Evolutionary conservation across 495 filamentous ascomycete species (phyloP).

Genomic region (Aspergillus kassunensis): DNA sequence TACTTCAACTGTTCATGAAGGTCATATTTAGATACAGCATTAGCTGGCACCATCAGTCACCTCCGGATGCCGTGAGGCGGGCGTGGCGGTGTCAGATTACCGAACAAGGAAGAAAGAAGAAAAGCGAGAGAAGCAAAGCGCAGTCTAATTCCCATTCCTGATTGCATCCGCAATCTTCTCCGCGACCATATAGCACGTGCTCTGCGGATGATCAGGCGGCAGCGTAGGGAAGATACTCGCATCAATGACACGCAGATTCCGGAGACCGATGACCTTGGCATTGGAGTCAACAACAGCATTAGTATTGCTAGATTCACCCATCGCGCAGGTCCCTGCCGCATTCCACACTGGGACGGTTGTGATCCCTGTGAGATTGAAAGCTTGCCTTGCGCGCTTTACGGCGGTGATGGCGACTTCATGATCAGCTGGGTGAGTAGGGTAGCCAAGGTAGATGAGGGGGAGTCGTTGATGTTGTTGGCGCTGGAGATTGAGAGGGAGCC

Average conservation of each 20-base stretch:
- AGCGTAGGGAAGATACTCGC: slow-evolving; percentile 53
- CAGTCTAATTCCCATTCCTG: background rate
- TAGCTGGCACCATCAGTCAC: too few species aligned
- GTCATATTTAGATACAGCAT: too few species aligned
- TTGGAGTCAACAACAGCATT: slow-evolving; percentile 53
- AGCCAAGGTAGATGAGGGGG: slow-evolving; percentile 56
- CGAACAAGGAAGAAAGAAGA: background rate
- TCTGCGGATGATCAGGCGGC: slow-evolving; percentile 53
- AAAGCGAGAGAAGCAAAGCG: background rate
- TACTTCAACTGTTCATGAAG: too few species aligned
- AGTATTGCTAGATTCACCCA: slow-evolving; percentile 41
- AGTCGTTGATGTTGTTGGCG: slow-evolving; percentile 25
- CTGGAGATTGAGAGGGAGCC: slow-evolving; percentile 52
- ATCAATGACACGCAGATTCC: slow-evolving; percentile 56
- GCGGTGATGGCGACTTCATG: slow-evolving; percentile 48
- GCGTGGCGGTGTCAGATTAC: too few species aligned
- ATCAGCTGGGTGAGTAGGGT: slow-evolving; percentile 51
- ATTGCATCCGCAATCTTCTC: slow-evolving; percentile 3
- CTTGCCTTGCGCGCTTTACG: slow-evolving; percentile 46
- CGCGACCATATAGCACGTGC: slow-evolving; percentile 38
- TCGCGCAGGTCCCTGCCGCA: slow-evolving; percentile 47
- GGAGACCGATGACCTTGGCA: slow-evolving; percentile 49
- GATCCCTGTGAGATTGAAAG: slow-evolving; percentile 29
- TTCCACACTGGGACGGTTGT: slow-evolving; percentile 50
- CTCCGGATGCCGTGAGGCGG: too few species aligned